Evolutionary conservation across 352 stramenopile genomes (phyloP).

Genomic region (Pythium periplocum): DNA sequence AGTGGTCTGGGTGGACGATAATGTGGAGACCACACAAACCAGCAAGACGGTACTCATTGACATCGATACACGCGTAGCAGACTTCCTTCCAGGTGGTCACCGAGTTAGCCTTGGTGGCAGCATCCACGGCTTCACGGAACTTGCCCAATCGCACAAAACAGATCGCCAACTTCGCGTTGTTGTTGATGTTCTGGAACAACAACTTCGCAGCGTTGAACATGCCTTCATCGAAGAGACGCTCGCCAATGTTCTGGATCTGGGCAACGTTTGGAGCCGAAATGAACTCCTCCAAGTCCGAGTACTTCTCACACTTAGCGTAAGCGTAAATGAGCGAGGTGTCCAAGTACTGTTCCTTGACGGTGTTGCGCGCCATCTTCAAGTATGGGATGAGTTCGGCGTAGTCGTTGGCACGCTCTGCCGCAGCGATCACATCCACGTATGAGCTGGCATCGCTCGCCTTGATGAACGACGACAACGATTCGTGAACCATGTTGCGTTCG

Average conservation of each 20-base stretch:
- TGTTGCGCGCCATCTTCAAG: constrained; percentile 99
- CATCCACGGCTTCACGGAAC: constrained; percentile 98
- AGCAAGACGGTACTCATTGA: constrained; percentile 98
- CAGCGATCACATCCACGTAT: constrained; percentile 97
- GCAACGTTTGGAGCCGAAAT: constrained; percentile 99
- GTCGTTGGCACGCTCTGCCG: constrained; percentile 95
- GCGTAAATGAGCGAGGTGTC: constrained; percentile 99
- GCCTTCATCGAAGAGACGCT: constrained; percentile 97
- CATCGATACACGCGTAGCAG: constrained; percentile 97
- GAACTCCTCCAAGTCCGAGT: constrained; percentile 99
- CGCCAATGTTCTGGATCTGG: constrained; percentile 99
- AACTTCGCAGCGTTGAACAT: constrained; percentile 99
- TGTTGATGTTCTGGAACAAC: constrained; percentile 99
- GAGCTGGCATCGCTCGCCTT: constrained; percentile 97
- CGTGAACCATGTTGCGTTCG: constrained; percentile 92
- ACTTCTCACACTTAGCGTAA: constrained; percentile 98
- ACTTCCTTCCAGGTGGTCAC: constrained; percentile 99
- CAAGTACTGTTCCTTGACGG: constrained; percentile 98
- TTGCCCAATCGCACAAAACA: constrained; percentile 99
- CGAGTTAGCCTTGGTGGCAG: constrained; percentile 98
- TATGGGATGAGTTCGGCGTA: constrained; percentile 98
- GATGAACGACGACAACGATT: constrained; percentile 99
- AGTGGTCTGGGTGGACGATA: constrained; percentile 99
- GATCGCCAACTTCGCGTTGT: constrained; percentile 99
- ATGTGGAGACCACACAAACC: constrained; percentile 98